Percentiles rank a stretch among this genome's conserved stretches.
Conservation (phyloP, 2,329 filamentous ascomycete species). For the Periconia digitata region DNA sequence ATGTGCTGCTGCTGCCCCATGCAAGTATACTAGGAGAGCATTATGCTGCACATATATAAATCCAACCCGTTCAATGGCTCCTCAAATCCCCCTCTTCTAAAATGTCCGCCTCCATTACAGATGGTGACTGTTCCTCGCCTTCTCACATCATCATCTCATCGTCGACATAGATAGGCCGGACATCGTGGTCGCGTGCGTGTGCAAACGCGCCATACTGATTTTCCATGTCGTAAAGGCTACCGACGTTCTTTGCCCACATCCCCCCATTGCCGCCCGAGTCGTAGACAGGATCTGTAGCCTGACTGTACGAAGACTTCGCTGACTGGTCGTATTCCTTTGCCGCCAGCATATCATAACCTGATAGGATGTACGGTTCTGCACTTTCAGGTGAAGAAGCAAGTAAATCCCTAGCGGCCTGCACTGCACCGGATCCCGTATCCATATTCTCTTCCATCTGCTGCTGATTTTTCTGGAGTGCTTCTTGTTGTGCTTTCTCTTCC, state of each 20-base stretch:
- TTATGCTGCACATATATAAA: background rate
- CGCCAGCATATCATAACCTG: constrained; percentile 74
- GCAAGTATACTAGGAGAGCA: background rate
- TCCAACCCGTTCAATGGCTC: background rate
- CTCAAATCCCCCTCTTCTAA: background rate
- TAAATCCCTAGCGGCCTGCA: constrained; percentile 17
- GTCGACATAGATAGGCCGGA: constrained; percentile 35
- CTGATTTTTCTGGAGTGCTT: constrained; percentile 31
- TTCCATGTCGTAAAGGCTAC: constrained; percentile 58
- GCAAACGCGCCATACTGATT: constrained; percentile 68
- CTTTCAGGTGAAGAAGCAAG: constrained; percentile 36
- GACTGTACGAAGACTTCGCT: constrained; percentile 52
- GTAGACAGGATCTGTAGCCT: constrained; percentile 71
- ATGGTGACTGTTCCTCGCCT: background rate
- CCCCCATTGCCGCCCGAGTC: constrained; percentile 44
- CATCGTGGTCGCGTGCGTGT: constrained; percentile 54
- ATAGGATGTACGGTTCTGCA: constrained; percentile 81
- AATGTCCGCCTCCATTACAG: background rate
- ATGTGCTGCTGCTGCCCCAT: background rate
- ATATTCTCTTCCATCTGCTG: constrained; percentile 33
- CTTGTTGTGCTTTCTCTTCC: constrained; percentile 24
- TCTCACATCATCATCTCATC: constrained; percentile 46
- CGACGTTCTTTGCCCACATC: constrained; percentile 51
- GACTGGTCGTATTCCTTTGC: constrained; percentile 64
- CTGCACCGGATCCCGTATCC: constrained; percentile 16